Percentiles rank a stretch among this genome's conserved stretches.
Evolutionary conservation across 805 yeast genomes (phyloP).

Genomic region (Lachancea sp.): DNA sequence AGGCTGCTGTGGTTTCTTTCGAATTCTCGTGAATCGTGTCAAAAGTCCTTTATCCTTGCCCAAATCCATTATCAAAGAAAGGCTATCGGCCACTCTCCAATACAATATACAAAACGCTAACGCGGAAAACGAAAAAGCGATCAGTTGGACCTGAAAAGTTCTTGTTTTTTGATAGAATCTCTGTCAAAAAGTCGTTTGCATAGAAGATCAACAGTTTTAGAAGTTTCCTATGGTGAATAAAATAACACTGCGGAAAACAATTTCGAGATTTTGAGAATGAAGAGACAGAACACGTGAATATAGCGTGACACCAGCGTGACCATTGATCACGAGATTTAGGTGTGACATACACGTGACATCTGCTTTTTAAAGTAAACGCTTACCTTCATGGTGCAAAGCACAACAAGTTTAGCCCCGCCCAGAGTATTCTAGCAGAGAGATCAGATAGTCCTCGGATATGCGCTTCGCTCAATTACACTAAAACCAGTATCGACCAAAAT

Average conservation of each 20-base stretch:
- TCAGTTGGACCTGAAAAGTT: not conserved
- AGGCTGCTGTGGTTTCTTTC: conserved; percentile 56
- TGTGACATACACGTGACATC: not conserved
- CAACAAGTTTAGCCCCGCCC: no score
- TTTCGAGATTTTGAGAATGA: not conserved
- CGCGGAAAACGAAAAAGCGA: no score
- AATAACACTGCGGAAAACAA: not conserved
- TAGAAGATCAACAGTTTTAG: not conserved
- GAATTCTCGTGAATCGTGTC: conserved; percentile 27
- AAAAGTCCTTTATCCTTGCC: conserved; percentile 9
- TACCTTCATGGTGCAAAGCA: no score
- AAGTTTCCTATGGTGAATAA: not conserved
- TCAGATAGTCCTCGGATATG: not conserved
- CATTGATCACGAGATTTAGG: not conserved
- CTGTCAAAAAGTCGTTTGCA: no score
- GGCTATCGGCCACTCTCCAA: not conserved
- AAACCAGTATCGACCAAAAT: conserved; percentile 29
- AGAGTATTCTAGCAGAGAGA: no score
- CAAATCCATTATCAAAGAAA: conserved; percentile 10
- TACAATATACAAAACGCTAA: no score
- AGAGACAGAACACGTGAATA: no score
- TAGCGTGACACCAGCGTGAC: not conserved
- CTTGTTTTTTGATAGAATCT: not conserved
- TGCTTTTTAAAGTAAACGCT: no score
- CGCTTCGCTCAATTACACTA: not conserved